phyloP scores from a whole-genome alignment of 2,329 filamentous ascomycete genomes.

The Fusarium sp. region DNA sequence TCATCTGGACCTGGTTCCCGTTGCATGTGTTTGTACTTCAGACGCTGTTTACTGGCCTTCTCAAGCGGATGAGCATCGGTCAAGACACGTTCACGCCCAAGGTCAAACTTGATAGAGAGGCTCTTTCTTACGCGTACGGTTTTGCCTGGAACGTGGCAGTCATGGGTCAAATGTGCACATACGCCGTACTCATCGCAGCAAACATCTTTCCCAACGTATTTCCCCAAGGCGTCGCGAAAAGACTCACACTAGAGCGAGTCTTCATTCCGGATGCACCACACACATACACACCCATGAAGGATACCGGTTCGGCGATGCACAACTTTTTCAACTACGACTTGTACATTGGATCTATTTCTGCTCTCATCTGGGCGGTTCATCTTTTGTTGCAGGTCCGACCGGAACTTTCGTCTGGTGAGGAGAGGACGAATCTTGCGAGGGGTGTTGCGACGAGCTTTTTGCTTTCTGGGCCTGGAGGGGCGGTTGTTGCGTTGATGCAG shows the following conservation, averaged over 20 bases:
- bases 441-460: conserved; percentile 37
- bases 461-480: conserved; percentile 40
- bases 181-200: conserved; percentile 23
- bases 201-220: conserved; percentile 27
- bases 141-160: conserved; percentile 46
- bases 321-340: conserved; percentile 46
- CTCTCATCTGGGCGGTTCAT: conserved; percentile 36
- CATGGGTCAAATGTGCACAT: conserved; percentile 37
- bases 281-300: conserved; percentile 28
- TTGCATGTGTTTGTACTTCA: conserved; percentile 32
- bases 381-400: conserved; percentile 32
- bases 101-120: conserved; percentile 28
- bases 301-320: conserved; percentile 29
- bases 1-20: conserved; percentile 40
- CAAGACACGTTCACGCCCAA: conserved; percentile 31
- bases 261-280: conserved; percentile 41
- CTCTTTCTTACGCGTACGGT: conserved; percentile 39
- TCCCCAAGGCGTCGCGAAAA: conserved; percentile 26
- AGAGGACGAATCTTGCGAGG: conserved; percentile 27
- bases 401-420: conserved; percentile 27
- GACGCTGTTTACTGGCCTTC: conserved; percentile 23
- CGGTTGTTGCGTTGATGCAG: conserved; percentile 42
- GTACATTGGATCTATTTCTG: conserved; percentile 31
- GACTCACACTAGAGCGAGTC: conserved; percentile 22
- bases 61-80: conserved; percentile 41